Evolutionary conservation across 2,329 filamentous ascomycete genomes (phyloP).

Genomic region (Eutypella sp.): DNA sequence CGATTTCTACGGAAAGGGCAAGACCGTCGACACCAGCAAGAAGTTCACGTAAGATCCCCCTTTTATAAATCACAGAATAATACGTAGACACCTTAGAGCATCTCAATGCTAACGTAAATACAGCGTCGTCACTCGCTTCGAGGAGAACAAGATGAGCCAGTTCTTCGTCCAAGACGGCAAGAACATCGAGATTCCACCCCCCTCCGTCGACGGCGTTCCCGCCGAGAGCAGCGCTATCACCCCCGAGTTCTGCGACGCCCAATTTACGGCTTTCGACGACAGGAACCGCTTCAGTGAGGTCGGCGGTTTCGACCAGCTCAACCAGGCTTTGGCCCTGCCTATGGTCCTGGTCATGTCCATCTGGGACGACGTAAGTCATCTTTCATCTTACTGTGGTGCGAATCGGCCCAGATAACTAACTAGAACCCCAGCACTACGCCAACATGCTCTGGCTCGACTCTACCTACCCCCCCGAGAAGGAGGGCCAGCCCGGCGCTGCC

Average conservation of each 20-base stretch:
- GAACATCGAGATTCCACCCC: conserved; percentile 36
- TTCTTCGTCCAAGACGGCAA: conserved; percentile 57
- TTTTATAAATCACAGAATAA: too few species aligned
- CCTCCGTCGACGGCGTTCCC: conserved; percentile 22
- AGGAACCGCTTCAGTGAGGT: conserved; percentile 44
- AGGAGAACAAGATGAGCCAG: conserved; percentile 41
- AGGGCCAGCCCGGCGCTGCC: conserved; percentile 36
- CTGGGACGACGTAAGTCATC: conserved; percentile 47
- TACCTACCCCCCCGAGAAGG: conserved; percentile 38
- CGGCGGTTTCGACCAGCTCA: conserved; percentile 50
- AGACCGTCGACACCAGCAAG: conserved; percentile 51
- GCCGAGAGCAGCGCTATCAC: conserved; percentile 36
- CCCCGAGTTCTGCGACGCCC: conserved; percentile 47
- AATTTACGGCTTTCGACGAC: conserved; percentile 50
- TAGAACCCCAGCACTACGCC: conserved; percentile 36
- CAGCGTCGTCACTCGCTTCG: conserved; percentile 54
- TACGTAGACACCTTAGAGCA: too few species aligned
- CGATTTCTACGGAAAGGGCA: conserved; percentile 55
- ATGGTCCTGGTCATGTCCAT: conserved; percentile 60
- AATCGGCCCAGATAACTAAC: conserved; percentile 14
- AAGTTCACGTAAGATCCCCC: conserved; percentile 41
- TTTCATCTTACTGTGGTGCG: background rate
- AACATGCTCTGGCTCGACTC: conserved; percentile 59
- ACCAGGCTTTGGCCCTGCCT: conserved; percentile 45
- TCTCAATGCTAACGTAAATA: background rate